Base-by-base conservation (phyloP, 371 early-diverging fungal species). In the Choanephora cucurbitarum region DNA sequence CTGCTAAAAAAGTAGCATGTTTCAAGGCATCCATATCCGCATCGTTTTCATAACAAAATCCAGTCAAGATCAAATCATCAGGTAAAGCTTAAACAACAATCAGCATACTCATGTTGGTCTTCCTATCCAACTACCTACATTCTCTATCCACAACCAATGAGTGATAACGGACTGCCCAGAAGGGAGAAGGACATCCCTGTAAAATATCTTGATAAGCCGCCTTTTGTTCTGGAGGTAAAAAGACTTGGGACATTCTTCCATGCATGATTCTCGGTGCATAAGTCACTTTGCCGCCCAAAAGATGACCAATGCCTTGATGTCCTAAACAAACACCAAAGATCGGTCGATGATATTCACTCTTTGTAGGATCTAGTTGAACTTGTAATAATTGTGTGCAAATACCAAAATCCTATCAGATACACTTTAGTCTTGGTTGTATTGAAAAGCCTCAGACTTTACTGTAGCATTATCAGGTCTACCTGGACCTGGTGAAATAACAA, bases 311-410 rank as follows among this genome's bases (percentile, higher is more conserved):
- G 6, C 96, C 93, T 70, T 99, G 99, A 72, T 96, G 94, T 0
- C 99, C 99, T 40, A 99, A 76, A 69, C 99, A 99, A 0, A 99
- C 93, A 44, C 99, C 99, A 52, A 99, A 84, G 10, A 98, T 77
- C 2, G 99, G 99, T 22, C 77, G 52, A 54, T 77, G 77, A 19
- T 55, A 52, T 9, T 69, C 34, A 7, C 24, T 15, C 31, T 66
- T 63, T 7, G 8, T n/a, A 28, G 64, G 68, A 57, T 74, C 73
- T 37, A 66, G 46, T 56, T 80, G 80, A 18, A 82, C 66, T 31
- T 74, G 52, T 23, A 97, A 66, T 13, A 95, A 62, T 11, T 85
- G 73, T 5, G 67, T 66, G 64, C 93, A 92, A 24, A 93, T 67
- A 7, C 95, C 96, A 83, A 94, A 92, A 62, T 94, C 94, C 91